These are phyloP conservation scores for Apiospora saccharicola DNA, from an alignment of 2,329 filamentous ascomycete genomes.

Conservation along the genomic window DNA sequence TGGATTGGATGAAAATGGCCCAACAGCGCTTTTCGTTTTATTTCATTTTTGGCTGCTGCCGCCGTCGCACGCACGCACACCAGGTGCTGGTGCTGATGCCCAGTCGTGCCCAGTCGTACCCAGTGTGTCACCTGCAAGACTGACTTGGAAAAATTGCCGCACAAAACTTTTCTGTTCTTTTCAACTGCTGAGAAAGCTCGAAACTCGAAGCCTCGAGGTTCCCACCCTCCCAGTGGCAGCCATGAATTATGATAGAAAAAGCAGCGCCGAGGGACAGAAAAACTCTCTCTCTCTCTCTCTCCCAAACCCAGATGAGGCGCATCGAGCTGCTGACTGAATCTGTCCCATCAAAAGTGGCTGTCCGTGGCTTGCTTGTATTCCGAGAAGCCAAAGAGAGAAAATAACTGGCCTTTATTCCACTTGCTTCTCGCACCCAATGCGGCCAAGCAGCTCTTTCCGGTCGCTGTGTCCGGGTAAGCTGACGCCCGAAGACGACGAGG, in stretches of 20 bases:
- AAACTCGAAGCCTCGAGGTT: constrained; percentile 5
- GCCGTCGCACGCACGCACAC: constrained; percentile 5
- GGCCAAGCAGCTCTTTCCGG: constrained; percentile 80
- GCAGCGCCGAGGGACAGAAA: constrained; percentile 1
- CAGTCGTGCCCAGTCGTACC: constrained; percentile 6
- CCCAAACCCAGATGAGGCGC: background rate
- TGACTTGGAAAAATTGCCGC: constrained; percentile 11
- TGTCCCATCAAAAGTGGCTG: background rate
- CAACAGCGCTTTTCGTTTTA: background rate
- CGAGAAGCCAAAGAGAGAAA: background rate
- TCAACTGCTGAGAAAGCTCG: constrained; percentile 1
- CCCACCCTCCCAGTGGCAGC: background rate
- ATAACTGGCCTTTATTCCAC: constrained; percentile 51
- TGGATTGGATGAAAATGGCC: background rate
- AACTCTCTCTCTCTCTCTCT: background rate
- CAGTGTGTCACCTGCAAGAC: background rate
- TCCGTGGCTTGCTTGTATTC: background rate
- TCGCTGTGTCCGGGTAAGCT: constrained; percentile 76
- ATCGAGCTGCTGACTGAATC: background rate
- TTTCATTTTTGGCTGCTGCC: background rate
- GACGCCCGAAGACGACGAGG: constrained; percentile 62
- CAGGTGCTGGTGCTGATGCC: background rate
- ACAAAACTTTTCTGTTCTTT: constrained; percentile 11
- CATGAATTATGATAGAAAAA: background rate
- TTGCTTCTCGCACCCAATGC: constrained; percentile 85